Percentiles rank a stretch among this genome's conserved stretches.
phyloP scores from a whole-genome alignment of 371 early-diverging fungal genomes.

The Mucor velutinosus region DNA sequence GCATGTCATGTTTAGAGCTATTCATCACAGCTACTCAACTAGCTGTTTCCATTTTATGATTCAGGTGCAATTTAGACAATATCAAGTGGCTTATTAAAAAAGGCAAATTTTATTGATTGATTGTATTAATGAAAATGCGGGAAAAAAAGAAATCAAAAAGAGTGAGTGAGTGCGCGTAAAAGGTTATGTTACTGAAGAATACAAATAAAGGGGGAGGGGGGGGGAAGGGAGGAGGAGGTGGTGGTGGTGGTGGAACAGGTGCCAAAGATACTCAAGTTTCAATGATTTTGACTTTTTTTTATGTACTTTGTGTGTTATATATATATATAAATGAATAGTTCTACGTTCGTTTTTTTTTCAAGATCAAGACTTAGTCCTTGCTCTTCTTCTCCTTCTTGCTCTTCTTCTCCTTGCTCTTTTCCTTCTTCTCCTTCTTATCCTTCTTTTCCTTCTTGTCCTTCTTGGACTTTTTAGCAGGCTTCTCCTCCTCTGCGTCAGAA shows the following conservation, averaged over 20 bases:
- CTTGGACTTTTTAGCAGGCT: conserved; percentile 34
- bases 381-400: conserved; percentile 58
- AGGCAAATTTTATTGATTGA: neutral
- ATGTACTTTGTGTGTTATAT: conserved; percentile 5
- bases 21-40: too few species aligned
- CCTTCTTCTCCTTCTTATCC: conserved; percentile 53
- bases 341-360: conserved; percentile 1
- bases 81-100: neutral
- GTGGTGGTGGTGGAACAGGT: neutral
- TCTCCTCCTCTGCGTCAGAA: conserved; percentile 34
- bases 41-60: too few species aligned
- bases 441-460: conserved; percentile 60
- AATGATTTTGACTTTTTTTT: conserved; percentile 6
- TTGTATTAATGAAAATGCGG: conserved; percentile 14
- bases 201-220: neutral
- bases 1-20: too few species aligned
- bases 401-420: conserved; percentile 56
- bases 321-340: conserved; percentile 2
- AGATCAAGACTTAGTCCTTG: conserved; percentile 29
- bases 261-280: neutral
- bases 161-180: neutral
- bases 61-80: neutral
- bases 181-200: neutral
- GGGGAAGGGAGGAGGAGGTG: too few species aligned
- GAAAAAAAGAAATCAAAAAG: neutral